These are phyloP conservation scores for Colletotrichum lini DNA, from an alignment of 2,329 filamentous ascomycete genomes.

Conservation along the genomic window DNA sequence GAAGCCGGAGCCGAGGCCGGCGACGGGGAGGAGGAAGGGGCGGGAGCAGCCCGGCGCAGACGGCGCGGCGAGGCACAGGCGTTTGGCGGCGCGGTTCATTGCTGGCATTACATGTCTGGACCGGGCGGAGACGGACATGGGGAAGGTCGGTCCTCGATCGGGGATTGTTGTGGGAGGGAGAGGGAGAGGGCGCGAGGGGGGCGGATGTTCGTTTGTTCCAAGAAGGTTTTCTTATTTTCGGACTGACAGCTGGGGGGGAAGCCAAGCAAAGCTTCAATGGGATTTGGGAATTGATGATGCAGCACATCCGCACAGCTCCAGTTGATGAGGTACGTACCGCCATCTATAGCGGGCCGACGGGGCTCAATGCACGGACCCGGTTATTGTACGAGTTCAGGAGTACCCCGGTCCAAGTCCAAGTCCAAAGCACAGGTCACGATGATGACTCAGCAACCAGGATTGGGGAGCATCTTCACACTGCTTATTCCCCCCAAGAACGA, in stretches of 20 bases:
- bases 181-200: neutral
- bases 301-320: conserved; percentile 16
- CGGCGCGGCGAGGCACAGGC: conserved; percentile 29
- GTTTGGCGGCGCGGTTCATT: conserved; percentile 40
- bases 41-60: conserved; percentile 23
- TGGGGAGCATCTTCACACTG: neutral
- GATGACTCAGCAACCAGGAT: neutral
- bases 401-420: neutral
- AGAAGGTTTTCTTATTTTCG: conserved; percentile 17
- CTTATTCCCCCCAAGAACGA: neutral
- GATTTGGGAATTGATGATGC: conserved; percentile 37
- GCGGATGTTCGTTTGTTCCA: neutral
- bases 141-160: neutral
- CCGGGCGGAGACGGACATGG: conserved; percentile 31
- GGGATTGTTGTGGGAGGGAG: neutral
- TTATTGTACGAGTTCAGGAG: neutral
- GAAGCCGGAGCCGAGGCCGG: neutral
- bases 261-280: conserved; percentile 21
- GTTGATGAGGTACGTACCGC: conserved; percentile 23
- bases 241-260: conserved; percentile 10
- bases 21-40: conserved; percentile 10
- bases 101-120: conserved; percentile 37
- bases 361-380: conserved; percentile 8
- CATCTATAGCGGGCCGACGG: conserved; percentile 2
- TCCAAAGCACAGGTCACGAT: neutral